Conservation (phyloP, 2,329 filamentous ascomycete genomes). For the Nemania diffusa region DNA sequence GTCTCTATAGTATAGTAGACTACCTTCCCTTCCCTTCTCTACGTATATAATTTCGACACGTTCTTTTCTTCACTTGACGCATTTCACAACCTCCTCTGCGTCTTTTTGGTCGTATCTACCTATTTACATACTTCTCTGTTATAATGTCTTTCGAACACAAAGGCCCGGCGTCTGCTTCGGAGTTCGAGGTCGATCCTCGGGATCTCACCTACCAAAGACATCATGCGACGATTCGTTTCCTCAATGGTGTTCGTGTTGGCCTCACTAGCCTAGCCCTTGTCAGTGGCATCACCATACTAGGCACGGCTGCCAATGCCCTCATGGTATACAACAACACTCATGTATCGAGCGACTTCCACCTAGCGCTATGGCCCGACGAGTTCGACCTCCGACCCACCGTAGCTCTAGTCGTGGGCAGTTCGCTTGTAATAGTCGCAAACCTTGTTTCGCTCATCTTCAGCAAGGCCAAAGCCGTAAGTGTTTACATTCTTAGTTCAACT, state of each 20-base stretch:
- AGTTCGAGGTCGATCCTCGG: slow-evolving; percentile 60
- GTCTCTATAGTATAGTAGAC: slow-evolving; percentile 20
- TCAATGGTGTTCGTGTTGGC: slow-evolving; percentile 59
- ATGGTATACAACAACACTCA: slow-evolving; percentile 66
- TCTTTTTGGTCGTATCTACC: slow-evolving; percentile 12
- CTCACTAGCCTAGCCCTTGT: slow-evolving; percentile 63
- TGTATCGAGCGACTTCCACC: slow-evolving; percentile 57
- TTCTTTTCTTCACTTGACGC: slow-evolving; percentile 33
- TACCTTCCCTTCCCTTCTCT: slow-evolving; percentile 24
- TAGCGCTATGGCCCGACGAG: slow-evolving; percentile 67
- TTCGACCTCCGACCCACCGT: slow-evolving; percentile 68
- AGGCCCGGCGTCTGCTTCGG: slow-evolving; percentile 56
- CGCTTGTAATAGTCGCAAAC: slow-evolving; percentile 61
- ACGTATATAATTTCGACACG: slow-evolving; percentile 33
- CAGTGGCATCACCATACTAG: slow-evolving; percentile 63
- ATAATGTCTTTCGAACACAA: slow-evolving; percentile 53
- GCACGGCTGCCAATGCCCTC: slow-evolving; percentile 64
- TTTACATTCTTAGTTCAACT: not conserved
- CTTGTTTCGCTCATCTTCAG: slow-evolving; percentile 59
- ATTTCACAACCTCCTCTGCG: slow-evolving; percentile 16
- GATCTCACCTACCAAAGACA: slow-evolving; percentile 55
- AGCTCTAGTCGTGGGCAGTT: slow-evolving; percentile 63
- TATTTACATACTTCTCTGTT: slow-evolving; percentile 35
- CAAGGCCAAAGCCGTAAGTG: slow-evolving; percentile 62
- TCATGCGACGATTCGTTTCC: slow-evolving; percentile 49